Percentiles rank a stretch among this genome's conserved stretches.
Conservation (phyloP, 202 grass and related monocot genomes). For the Panicum hallii region DNA sequence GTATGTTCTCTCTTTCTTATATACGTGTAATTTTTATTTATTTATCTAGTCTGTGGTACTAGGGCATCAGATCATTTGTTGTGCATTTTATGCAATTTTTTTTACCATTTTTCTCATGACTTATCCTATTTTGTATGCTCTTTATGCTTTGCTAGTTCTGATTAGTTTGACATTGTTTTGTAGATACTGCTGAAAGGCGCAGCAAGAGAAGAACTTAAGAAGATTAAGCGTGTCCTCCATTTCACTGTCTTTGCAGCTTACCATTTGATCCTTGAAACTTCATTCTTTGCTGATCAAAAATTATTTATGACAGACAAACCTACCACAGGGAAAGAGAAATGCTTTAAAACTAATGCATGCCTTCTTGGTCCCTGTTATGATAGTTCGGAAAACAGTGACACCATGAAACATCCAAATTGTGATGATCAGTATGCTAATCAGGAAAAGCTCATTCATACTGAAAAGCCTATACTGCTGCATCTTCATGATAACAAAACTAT, state of each 20-base stretch:
- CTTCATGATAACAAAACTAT: conserved; percentile 40
- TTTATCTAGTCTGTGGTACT: conserved; percentile 20
- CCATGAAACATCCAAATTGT: conserved; percentile 43
- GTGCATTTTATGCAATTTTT: background rate
- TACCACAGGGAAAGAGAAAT: conserved; percentile 48
- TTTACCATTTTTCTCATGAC: background rate
- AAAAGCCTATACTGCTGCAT: conserved; percentile 11
- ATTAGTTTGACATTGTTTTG: conserved; percentile 46
- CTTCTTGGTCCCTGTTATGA: conserved; percentile 44
- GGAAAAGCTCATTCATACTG: conserved; percentile 34
- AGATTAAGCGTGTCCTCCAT: conserved; percentile 80
- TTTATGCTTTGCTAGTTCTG: conserved; percentile 34
- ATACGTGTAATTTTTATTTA: background rate
- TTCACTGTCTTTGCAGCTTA: conserved; percentile 97
- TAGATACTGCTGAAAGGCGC: conserved; percentile 97
- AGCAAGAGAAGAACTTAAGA: conserved; percentile 84
- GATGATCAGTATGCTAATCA: conserved; percentile 51
- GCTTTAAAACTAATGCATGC: conserved; percentile 36
- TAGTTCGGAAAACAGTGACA: conserved; percentile 41
- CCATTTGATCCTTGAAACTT: conserved; percentile 93
- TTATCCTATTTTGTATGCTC: conserved; percentile 20
- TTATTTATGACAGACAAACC: conserved; percentile 63
- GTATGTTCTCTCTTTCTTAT: conserved; percentile 55
- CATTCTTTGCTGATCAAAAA: conserved; percentile 94
- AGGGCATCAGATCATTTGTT: conserved; percentile 12